Percentiles rank a stretch among this genome's conserved stretches.
Conservation (phyloP, 2,329 filamentous ascomycete genomes). For the Paraphoma chrysanthemicola region DNA sequence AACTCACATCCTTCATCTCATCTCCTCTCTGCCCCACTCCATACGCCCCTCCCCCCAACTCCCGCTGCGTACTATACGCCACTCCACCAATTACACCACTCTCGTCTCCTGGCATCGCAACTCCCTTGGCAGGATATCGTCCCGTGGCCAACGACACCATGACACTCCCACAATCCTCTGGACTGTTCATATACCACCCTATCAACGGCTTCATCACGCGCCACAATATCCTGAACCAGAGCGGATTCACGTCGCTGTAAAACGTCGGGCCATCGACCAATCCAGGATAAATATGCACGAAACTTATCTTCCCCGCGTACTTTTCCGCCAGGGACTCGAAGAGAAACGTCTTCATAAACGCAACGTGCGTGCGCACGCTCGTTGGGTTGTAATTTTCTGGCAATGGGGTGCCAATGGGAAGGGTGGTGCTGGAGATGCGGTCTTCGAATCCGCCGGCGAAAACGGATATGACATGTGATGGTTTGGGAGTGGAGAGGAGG, state of each 20-base stretch:
- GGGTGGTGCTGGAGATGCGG: slow-evolving; percentile 24
- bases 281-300: slow-evolving; percentile 42
- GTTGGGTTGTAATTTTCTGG: slow-evolving; percentile 31
- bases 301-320: slow-evolving; percentile 33
- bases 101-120: slow-evolving; percentile 14
- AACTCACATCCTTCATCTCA: slow-evolving; percentile 24
- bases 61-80: slow-evolving; percentile 25
- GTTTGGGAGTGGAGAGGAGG: slow-evolving; percentile 23
- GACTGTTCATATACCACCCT: slow-evolving; percentile 26
- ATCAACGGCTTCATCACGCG: slow-evolving; percentile 31
- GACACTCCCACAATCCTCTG: slow-evolving; percentile 39
- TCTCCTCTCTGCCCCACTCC: slow-evolving; percentile 29
- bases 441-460: slow-evolving; percentile 41
- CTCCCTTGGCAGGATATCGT: slow-evolving; percentile 28
- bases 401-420: slow-evolving; percentile 36
- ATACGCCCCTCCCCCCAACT: slow-evolving; percentile 37
- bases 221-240: slow-evolving; percentile 40
- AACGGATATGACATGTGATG: slow-evolving; percentile 43
- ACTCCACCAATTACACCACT: slow-evolving; percentile 8
- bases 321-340: slow-evolving; percentile 33
- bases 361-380: slow-evolving; percentile 34
- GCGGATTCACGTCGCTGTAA: slow-evolving; percentile 27
- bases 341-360: slow-evolving; percentile 43
- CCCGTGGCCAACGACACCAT: slow-evolving; percentile 39
- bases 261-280: slow-evolving; percentile 42